Evolutionary conservation across 2,329 filamentous ascomycete species (phyloP), one percentile per base, ranked within the genome.

Genomic region (Aspergillus uvarum): DNA sequence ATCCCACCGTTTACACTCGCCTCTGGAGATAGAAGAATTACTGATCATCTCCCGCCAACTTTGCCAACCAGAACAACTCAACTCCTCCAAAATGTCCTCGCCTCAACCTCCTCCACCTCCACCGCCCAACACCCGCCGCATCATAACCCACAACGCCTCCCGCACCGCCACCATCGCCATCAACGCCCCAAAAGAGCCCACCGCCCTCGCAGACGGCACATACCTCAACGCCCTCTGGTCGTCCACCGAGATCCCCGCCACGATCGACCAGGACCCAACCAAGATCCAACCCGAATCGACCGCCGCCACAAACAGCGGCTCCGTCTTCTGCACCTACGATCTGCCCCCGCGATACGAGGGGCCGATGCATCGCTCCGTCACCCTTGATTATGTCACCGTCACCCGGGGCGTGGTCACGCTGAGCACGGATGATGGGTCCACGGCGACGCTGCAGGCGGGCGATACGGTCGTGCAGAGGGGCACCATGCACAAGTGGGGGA

Each of bases 401-500:
- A 12, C 31, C 8, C 29, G 29, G n/a, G 57, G 57, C 4, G 14
- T 29, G 2, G 47, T 59, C 2, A 47, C 35, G 6, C 44, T 59
- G 5, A 38, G 21, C 8, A 26, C 52, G 21, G 59, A 56, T 16
- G 59, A 56, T 53, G 59, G 59, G 2, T 24, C 21, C 2, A 16
- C 19, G 35, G 48, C 51, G 10, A 31, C 19, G 32, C 8, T 61
- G 5, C 22, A 35, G 2, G 56, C 51, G 22, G 56, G 55, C 3
- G 59, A 59, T 16, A 47, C 51, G 5, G 47, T 55, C 7, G 52
- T 61, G 14, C 59, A 59, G 31, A 31, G 44, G 19, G 55, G 47
- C 2, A 61, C 59, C 0, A 61, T 61, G 56, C 59, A 62, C 19
- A 50, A 44, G 6, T 62, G 57, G 57, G 44, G 24, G 8, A 59